These are phyloP conservation scores for Pythium rishiriense DNA, from an alignment of 352 stramenopile species.

Conservation along the genomic window DNA sequence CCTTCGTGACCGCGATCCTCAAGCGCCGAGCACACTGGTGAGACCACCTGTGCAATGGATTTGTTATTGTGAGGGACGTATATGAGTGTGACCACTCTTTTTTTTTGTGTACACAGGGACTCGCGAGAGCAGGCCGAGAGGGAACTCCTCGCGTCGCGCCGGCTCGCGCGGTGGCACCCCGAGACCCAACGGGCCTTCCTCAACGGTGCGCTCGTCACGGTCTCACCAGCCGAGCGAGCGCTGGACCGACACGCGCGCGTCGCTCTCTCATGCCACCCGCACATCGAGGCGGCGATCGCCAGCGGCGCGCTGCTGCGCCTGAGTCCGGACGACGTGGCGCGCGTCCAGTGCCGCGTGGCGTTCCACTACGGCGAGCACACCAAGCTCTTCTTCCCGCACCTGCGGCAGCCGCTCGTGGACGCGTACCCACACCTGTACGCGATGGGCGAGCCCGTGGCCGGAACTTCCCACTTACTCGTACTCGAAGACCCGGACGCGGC, in stretches of 20 bases:
- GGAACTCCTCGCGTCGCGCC: constrained; percentile 32
- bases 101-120: constrained; percentile 5
- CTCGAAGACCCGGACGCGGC: constrained; percentile 40
- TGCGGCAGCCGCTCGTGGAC: constrained; percentile 27
- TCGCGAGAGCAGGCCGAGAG: constrained; percentile 12
- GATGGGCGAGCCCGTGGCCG: constrained; percentile 33
- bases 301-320: constrained; percentile 37
- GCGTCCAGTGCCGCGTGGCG: constrained; percentile 36
- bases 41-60: no score
- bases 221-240: constrained; percentile 25
- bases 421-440: constrained; percentile 44
- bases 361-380: constrained; percentile 46
- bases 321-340: constrained; percentile 34
- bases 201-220: constrained; percentile 36
- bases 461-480: constrained; percentile 42
- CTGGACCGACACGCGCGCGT: constrained; percentile 21
- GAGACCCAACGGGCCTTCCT: constrained; percentile 36
- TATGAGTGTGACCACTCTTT: not conserved
- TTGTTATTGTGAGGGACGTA: no score
- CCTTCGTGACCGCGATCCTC: constrained; percentile 2
- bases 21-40: constrained; percentile 12
- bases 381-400: constrained; percentile 37
- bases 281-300: constrained; percentile 44
- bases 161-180: constrained; percentile 43
- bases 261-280: constrained; percentile 34